phyloP scores from a whole-genome alignment of 139 green algal genomes.

The Tetratostichococcus sp. region DNA sequence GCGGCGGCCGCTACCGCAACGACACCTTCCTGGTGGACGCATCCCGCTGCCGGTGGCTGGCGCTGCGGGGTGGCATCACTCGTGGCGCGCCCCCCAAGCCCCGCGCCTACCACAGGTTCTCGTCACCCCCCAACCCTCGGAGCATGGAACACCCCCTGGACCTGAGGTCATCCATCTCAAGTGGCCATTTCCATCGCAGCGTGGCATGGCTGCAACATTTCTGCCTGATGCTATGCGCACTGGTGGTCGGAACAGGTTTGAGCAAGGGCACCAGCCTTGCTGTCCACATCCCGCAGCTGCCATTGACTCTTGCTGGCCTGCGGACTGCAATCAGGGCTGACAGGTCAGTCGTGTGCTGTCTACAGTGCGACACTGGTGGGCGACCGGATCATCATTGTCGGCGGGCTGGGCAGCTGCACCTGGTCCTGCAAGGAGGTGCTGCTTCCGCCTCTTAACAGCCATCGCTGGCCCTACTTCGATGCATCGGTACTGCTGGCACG shows the following conservation, averaged over 20 bases:
- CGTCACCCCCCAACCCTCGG: too few species aligned
- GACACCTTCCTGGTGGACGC: constrained; percentile 19
- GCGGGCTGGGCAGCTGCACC: constrained; percentile 5
- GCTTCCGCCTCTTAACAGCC: not conserved
- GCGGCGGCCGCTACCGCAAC: constrained; percentile 15
- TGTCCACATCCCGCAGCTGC: not conserved
- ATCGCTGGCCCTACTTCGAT: not conserved
- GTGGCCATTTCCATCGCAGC: not conserved
- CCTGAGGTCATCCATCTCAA: too few species aligned
- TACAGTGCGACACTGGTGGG: constrained; percentile 23
- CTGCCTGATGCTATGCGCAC: not conserved
- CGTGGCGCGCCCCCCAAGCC: constrained; percentile 25
- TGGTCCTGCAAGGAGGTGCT: constrained; percentile 27
- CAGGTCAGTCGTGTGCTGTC: not conserved
- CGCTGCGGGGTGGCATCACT: not conserved
- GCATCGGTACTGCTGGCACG: not conserved
- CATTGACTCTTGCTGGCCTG: not conserved
- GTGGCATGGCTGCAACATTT: not conserved
- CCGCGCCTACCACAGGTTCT: constrained; percentile 29
- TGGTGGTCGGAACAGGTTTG: too few species aligned
- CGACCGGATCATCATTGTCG: constrained; percentile 16
- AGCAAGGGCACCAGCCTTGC: not conserved
- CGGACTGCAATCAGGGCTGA: not conserved
- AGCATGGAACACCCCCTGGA: too few species aligned
- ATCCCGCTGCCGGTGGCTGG: constrained; percentile 7